These are phyloP conservation scores for Xylaria sp. DNA, from an alignment of 2,329 filamentous ascomycete genomes.

Conservation along the genomic window DNA sequence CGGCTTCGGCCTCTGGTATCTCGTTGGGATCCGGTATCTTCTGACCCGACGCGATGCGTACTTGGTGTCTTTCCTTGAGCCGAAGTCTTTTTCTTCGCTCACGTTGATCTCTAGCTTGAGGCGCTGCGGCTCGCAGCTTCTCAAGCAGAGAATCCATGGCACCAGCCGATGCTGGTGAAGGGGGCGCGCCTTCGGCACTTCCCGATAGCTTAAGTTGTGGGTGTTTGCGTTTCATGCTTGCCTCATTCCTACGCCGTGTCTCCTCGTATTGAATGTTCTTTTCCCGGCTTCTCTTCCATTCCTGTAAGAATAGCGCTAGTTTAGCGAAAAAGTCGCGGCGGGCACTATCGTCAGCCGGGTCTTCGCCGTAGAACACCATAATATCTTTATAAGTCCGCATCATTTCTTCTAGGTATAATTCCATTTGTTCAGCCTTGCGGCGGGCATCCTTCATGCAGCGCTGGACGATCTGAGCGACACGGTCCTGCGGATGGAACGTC, in stretches of 20 bases:
- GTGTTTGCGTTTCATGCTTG: constrained; percentile 90
- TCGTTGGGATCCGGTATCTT: constrained; percentile 81
- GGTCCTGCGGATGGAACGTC: constrained; percentile 97
- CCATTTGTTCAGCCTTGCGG: constrained; percentile 95
- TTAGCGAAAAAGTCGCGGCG: constrained; percentile 95
- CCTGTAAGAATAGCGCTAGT: constrained; percentile 86
- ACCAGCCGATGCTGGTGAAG: constrained; percentile 79
- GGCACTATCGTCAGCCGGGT: constrained; percentile 90
- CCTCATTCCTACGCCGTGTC: constrained; percentile 84
- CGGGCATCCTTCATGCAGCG: constrained; percentile 96
- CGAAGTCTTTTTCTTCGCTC: constrained; percentile 88
- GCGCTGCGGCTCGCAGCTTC: constrained; percentile 92
- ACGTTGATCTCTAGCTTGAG: constrained; percentile 87
- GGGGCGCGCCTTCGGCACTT: constrained; percentile 59
- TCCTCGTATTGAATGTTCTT: constrained; percentile 92
- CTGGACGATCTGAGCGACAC: constrained; percentile 90
- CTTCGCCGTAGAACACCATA: constrained; percentile 96
- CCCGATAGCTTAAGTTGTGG: constrained; percentile 71
- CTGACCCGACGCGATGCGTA: constrained; percentile 88
- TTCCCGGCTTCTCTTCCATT: constrained; percentile 96
- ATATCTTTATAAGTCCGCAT: constrained; percentile 91
- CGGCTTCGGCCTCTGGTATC: constrained; percentile 65
- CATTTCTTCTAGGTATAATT: constrained; percentile 94
- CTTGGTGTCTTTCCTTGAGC: constrained; percentile 90
- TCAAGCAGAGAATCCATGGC: constrained; percentile 97